Percentiles rank a stretch among this genome's conserved stretches.
These are phyloP conservation scores for Phytophthora fragariae DNA, from an alignment of 352 stramenopile genomes.

Conservation along the genomic window DNA sequence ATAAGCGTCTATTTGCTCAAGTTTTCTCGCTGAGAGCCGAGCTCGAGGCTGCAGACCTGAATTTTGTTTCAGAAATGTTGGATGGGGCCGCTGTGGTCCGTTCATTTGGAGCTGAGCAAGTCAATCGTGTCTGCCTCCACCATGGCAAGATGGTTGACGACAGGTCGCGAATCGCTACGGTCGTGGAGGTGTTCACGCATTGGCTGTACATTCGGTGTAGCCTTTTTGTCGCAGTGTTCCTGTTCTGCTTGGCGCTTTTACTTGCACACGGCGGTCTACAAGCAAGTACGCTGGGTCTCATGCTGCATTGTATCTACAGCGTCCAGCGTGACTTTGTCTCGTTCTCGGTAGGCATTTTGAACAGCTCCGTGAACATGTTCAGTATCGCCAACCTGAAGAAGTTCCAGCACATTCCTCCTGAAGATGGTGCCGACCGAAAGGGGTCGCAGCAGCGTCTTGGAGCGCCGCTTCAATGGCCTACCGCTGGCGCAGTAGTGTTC, in stretches of 20 bases:
- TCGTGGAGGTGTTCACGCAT: constrained; percentile 41
- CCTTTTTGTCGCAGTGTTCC: constrained; percentile 41
- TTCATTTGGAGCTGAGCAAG: constrained; percentile 42
- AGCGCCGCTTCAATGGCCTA: constrained; percentile 64
- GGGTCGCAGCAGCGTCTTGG: constrained; percentile 7
- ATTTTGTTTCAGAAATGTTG: constrained; percentile 50
- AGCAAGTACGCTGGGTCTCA: constrained; percentile 39
- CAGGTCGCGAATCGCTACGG: constrained; percentile 38
- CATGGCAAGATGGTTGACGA: constrained; percentile 47
- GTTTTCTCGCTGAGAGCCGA: constrained; percentile 40
- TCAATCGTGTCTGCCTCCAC: constrained; percentile 38
- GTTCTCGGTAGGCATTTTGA: constrained; percentile 45
- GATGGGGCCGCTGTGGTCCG: constrained; percentile 50
- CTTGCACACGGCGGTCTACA: constrained; percentile 34
- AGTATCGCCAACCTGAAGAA: constrained; percentile 48
- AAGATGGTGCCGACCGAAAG: constrained; percentile 30
- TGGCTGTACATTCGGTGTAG: constrained; percentile 50
- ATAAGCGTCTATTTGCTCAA: constrained; percentile 46
- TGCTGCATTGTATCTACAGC: constrained; percentile 48
- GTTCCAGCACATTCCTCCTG: constrained; percentile 69
- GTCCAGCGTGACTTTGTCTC: constrained; percentile 46
- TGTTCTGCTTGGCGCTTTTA: constrained; percentile 44
- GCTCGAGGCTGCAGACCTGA: constrained; percentile 41
- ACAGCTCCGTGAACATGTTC: constrained; percentile 46
- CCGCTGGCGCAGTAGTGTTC: constrained; percentile 76